Percentiles rank a stretch among this genome's conserved stretches.
Conservation (phyloP, 2,329 filamentous ascomycete species). For the Knufia fluminis region DNA sequence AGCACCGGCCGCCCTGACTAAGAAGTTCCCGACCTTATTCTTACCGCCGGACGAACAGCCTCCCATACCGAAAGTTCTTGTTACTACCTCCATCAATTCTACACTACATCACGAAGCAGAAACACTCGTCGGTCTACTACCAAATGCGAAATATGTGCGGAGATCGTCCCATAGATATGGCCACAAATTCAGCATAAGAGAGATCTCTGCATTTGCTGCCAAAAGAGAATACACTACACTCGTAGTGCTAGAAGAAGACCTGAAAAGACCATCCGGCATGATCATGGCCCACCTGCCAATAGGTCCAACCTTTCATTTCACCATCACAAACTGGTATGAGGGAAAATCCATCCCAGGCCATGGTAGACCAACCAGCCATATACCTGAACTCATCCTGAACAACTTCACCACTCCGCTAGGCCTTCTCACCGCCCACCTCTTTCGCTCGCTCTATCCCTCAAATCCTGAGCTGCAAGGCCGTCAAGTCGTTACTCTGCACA, state of each 20-base stretch:
- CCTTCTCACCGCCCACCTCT: slow-evolving; percentile 74
- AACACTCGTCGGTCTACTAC: slow-evolving; percentile 71
- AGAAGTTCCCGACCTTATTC: slow-evolving; percentile 54
- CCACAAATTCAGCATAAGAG: slow-evolving; percentile 84
- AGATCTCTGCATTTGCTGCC: slow-evolving; percentile 77
- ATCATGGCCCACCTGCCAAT: slow-evolving; percentile 74
- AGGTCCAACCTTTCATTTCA: slow-evolving; percentile 90
- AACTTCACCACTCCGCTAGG: slow-evolving; percentile 92
- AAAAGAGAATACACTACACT: slow-evolving; percentile 78
- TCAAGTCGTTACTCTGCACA: slow-evolving; percentile 86
- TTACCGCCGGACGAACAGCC: slow-evolving; percentile 26
- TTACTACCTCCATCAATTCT: slow-evolving; percentile 85
- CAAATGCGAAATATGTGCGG: slow-evolving; percentile 70
- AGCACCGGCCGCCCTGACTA: slow-evolving; percentile 50
- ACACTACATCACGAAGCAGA: slow-evolving; percentile 76
- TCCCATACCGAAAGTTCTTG: slow-evolving; percentile 68
- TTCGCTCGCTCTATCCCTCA: slow-evolving; percentile 69
- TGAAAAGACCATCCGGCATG: slow-evolving; percentile 72
- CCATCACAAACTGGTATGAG: slow-evolving; percentile 81
- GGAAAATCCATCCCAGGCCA: slow-evolving; percentile 82
- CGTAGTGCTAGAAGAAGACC: slow-evolving; percentile 78
- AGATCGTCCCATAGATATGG: slow-evolving; percentile 74
- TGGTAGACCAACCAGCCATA: slow-evolving; percentile 80
- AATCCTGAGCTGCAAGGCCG: slow-evolving; percentile 75
- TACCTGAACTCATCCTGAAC: slow-evolving; percentile 82